Percentiles rank a stretch among this genome's conserved stretches.
phyloP scores from a whole-genome alignment of 768 basidiomycete genomes.

The Mycena vitilis region DNA sequence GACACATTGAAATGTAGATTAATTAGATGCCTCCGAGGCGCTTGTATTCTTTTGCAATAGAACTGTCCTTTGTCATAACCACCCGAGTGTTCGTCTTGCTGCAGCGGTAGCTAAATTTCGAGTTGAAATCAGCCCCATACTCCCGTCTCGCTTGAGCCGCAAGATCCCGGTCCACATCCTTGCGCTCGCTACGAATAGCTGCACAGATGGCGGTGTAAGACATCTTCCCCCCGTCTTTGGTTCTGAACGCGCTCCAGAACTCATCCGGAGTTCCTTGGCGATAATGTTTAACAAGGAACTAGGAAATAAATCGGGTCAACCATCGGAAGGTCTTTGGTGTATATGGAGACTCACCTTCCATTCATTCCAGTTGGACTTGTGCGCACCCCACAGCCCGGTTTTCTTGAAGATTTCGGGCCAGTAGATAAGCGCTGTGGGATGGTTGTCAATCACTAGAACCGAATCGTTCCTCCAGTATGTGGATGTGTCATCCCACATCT shows the following conservation, averaged over 20 bases:
- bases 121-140: constrained; percentile 33
- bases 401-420: constrained; percentile 24
- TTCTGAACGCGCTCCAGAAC: constrained; percentile 37
- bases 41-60: constrained; percentile 30
- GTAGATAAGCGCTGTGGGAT: constrained; percentile 19
- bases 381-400: constrained; percentile 21
- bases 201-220: constrained; percentile 33
- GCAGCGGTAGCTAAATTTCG: constrained; percentile 36
- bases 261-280: constrained; percentile 23
- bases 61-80: constrained; percentile 30
- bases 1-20: constrained; percentile 4
- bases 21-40: constrained; percentile 18
- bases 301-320: neutral
- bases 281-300: constrained; percentile 35
- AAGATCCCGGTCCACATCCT: constrained; percentile 20
- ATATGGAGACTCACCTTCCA: constrained; percentile 31
- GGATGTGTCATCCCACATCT: constrained; percentile 43
- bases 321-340: neutral
- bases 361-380: constrained; percentile 30
- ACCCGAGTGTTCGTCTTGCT: constrained; percentile 1
- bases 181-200: constrained; percentile 19
- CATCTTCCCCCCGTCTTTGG: constrained; percentile 25
- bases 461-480: constrained; percentile 37
- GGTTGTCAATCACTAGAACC: constrained; percentile 32
- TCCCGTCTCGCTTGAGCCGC: constrained; percentile 24